Conservation (phyloP, 345 rosid genomes). For the Linum tenue region DNA sequence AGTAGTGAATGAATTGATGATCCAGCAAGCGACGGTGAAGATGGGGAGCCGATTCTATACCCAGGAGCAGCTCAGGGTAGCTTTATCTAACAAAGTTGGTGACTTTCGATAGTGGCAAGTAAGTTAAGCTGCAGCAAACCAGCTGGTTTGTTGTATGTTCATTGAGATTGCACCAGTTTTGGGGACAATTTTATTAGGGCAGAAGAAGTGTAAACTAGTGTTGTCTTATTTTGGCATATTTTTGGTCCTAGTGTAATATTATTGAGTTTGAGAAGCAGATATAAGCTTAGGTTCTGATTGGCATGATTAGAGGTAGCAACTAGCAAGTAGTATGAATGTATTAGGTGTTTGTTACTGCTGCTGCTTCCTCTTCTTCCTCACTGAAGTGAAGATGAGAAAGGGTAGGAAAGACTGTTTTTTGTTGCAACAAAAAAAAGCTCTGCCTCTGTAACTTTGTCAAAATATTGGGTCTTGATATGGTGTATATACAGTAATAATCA, state of each 20-base stretch:
- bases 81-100: not conserved
- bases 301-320: too few relatives aligned
- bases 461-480: too few relatives aligned
- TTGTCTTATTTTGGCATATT: not conserved
- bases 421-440: too few relatives aligned
- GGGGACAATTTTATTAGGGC: not conserved
- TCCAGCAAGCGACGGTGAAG: constrained; percentile 39
- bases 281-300: not conserved
- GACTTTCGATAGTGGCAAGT: not conserved
- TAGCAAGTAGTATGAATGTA: not conserved
- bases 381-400: not conserved
- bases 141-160: too few relatives aligned
- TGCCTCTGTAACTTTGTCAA: too few relatives aligned
- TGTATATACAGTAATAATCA: too few relatives aligned
- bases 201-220: not conserved
- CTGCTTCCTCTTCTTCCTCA: not conserved
- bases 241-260: not conserved
- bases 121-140: too few relatives aligned
- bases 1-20: constrained; percentile 29
- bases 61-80: not conserved
- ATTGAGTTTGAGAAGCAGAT: not conserved
- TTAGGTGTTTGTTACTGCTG: not conserved
- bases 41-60: constrained; percentile 3
- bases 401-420: not conserved
- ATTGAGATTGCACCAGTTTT: too few relatives aligned